phyloP scores from a whole-genome alignment of 164 flowering plant species.

The Sextonia rubra region DNA sequence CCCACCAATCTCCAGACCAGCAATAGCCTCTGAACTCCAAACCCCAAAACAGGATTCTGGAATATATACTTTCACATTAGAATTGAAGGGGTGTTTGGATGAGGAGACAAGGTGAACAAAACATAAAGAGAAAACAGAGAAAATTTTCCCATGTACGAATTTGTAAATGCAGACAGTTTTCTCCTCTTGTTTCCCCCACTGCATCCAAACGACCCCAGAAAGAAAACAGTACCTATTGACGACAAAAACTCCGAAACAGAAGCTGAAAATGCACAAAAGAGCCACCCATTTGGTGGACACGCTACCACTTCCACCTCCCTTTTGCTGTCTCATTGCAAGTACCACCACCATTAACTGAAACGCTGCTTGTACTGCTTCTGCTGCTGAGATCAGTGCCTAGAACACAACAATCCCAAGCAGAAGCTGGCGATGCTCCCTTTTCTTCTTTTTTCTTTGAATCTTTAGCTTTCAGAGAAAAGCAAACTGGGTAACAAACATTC shows the following conservation, averaged over 20 bases:
- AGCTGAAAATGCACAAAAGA: constrained; percentile 70
- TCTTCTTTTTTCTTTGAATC: background rate
- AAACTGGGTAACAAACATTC: background rate
- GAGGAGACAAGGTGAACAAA: background rate
- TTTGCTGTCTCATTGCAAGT: constrained; percentile 35
- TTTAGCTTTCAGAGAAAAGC: background rate
- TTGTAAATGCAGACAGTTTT: background rate
- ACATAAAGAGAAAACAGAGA: background rate
- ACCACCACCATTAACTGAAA: constrained; percentile 22
- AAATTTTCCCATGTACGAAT: too few species aligned
- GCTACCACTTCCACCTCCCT: constrained; percentile 33
- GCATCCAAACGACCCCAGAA: constrained; percentile 7
- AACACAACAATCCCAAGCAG: constrained; percentile 4
- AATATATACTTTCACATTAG: too few species aligned
- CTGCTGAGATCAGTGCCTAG: constrained; percentile 3
- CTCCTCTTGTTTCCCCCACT: too few species aligned
- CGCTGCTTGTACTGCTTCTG: background rate
- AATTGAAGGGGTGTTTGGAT: background rate
- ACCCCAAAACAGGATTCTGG: background rate
- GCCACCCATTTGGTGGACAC: constrained; percentile 65
- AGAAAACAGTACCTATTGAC: constrained; percentile 54
- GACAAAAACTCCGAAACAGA: constrained; percentile 63
- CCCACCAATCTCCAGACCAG: background rate
- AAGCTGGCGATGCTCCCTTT: background rate
- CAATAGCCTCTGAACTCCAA: background rate